phyloP scores from a whole-genome alignment of 208 protist species.

The Trypanosoma lewisi region DNA sequence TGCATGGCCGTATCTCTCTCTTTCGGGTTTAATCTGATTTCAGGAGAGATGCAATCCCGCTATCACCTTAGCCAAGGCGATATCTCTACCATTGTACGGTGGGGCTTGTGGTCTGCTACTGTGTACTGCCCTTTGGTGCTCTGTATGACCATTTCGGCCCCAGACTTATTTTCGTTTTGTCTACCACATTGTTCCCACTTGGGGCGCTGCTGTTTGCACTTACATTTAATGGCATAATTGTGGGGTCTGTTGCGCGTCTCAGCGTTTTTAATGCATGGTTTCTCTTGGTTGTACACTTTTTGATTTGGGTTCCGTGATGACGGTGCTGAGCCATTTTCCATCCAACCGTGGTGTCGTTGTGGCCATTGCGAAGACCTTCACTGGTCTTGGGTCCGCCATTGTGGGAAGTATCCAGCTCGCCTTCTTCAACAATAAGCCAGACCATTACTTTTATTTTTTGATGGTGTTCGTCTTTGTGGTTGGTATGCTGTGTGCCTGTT shows the following conservation, averaged over 20 bases:
- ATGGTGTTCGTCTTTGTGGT: conserved; percentile 35
- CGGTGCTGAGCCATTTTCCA: conserved; percentile 71
- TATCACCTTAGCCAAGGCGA: conserved; percentile 72
- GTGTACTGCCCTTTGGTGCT: conserved; percentile 58
- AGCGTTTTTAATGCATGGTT: conserved; percentile 55
- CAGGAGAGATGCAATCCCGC: conserved; percentile 47
- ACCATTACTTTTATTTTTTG: conserved; percentile 62
- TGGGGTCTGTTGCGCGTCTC: conserved; percentile 51
- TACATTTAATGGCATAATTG: conserved; percentile 47
- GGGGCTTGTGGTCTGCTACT: conserved; percentile 44
- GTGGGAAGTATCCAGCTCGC: conserved; percentile 61
- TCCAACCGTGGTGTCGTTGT: conserved; percentile 72
- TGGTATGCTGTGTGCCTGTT: conserved; percentile 36
- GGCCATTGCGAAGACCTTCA: conserved; percentile 84
- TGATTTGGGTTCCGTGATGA: conserved; percentile 73
- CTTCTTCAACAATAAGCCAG: conserved; percentile 60
- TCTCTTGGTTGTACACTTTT: conserved; percentile 59
- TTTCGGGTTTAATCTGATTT: conserved; percentile 81
- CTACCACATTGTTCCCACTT: conserved; percentile 42
- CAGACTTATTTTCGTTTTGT: conserved; percentile 53
- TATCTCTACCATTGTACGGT: conserved; percentile 77
- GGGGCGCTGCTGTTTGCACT: conserved; percentile 61
- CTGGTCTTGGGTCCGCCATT: conserved; percentile 77
- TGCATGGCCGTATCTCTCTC: conserved; percentile 66
- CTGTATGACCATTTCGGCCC: conserved; percentile 79